Conservation (phyloP, 495 filamentous ascomycete genomes). For the Choiromyces venosus region DNA sequence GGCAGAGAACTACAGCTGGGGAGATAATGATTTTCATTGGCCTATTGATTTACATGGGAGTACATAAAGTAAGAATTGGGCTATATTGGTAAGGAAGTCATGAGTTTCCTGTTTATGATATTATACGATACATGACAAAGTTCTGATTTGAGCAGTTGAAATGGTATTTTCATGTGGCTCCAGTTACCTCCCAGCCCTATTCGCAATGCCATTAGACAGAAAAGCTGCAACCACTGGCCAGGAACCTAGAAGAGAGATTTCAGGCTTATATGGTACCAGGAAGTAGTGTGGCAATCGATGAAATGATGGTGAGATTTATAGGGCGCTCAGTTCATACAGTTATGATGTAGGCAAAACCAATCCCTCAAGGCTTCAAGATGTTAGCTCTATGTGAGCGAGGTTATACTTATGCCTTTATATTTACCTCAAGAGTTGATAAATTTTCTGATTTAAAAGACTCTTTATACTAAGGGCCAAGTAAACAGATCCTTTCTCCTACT, state of each 20-base stretch:
- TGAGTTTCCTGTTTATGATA: neutral
- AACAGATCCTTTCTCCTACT: no score
- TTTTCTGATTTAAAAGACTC: no score
- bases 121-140: neutral
- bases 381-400: no score
- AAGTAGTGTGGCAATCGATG: neutral
- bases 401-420: no score
- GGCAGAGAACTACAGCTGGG: neutral
- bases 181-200: neutral
- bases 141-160: neutral
- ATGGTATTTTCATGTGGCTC: neutral
- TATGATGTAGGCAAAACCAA: no score
- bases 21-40: neutral
- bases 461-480: no score
- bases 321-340: no score
- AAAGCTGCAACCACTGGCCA: neutral
- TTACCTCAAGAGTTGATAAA: no score
- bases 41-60: neutral
- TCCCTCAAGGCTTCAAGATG: no score
- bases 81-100: neutral
- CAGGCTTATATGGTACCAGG: neutral
- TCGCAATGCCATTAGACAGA: neutral
- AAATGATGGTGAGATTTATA: neutral
- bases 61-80: neutral
- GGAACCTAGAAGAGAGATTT: neutral